phyloP scores from a whole-genome alignment of 2,329 filamentous ascomycete species.

The Colletotrichum neosansevieriae region DNA sequence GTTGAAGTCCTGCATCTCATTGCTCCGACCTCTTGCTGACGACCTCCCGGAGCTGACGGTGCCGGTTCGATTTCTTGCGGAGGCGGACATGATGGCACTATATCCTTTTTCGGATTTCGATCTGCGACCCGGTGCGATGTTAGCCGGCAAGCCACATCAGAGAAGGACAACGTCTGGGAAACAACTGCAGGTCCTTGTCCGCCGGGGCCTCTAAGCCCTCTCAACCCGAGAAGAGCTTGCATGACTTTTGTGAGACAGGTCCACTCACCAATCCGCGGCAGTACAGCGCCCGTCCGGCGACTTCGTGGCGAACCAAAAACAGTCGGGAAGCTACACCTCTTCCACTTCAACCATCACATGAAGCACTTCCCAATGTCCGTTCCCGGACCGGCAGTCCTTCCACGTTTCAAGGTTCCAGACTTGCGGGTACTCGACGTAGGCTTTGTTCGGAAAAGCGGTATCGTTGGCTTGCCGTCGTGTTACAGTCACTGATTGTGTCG shows the following conservation, averaged over 20 bases:
- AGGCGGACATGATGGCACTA: slow-evolving; percentile 68
- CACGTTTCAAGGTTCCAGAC: slow-evolving; percentile 41
- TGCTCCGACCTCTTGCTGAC: slow-evolving; percentile 58
- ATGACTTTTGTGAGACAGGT: slow-evolving; percentile 51
- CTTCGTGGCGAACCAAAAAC: slow-evolving; percentile 42
- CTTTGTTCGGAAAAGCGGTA: slow-evolving; percentile 22
- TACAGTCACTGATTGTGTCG: slow-evolving; percentile 33
- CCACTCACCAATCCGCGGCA: slow-evolving; percentile 55
- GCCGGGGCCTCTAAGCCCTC: slow-evolving; percentile 36
- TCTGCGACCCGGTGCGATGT: slow-evolving; percentile 42
- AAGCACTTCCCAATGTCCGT: slow-evolving; percentile 48
- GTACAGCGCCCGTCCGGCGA: slow-evolving; percentile 38
- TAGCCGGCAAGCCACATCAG: slow-evolving; percentile 45
- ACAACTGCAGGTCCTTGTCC: slow-evolving; percentile 40
- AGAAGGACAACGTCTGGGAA: slow-evolving; percentile 41
- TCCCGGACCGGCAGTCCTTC: slow-evolving; percentile 46
- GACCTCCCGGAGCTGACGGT: slow-evolving; percentile 70
- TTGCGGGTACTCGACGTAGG: slow-evolving; percentile 30
- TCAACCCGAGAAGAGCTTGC: slow-evolving; percentile 40
- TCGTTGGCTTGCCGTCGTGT: slow-evolving; percentile 25
- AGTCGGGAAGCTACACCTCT: slow-evolving; percentile 49
- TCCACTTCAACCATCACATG: slow-evolving; percentile 54
- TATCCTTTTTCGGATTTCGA: slow-evolving; percentile 48
- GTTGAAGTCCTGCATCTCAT: slow-evolving; percentile 64
- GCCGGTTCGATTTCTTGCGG: slow-evolving; percentile 69